Base-by-base conservation (phyloP, 768 basidiomycete species). In the Suillus tomentosus region DNA sequence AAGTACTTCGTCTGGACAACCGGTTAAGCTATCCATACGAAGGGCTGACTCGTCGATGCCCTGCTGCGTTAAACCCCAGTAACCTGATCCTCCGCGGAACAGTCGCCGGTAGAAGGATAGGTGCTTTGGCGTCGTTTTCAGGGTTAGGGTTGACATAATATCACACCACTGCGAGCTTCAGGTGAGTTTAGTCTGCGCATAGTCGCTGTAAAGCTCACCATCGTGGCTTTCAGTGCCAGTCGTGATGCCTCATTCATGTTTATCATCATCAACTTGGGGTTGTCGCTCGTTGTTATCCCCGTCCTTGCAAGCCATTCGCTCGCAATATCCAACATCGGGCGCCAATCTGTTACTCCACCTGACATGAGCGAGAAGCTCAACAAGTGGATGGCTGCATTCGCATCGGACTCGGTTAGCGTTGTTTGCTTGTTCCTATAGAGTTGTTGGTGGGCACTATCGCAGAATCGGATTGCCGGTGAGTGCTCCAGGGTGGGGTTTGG, bases 1-100 rank as follows among this genome's bases (percentile, higher is more conserved):
- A 72, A 94, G 76, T 10, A 86, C 88, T 69, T 89, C 89, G 69
- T 94, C 90, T 3, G 92, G 87, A 78, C 91, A 93, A 36, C 92
- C 92, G 27, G 85, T 88, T 65, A 93, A 75, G 54, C 78, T 74
- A 67, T 91, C 89, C 84, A 93, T 87, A 57, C 82, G 83, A 67
- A 87, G 76, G 61, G 84, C 79, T 60, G 77, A 77, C 56, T 81
- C 77, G 17, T 77, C 76, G 61, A 73, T 64, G 62, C 70, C 65
- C 64, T 67, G 61, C 50, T 69, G 69, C 34, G 71, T 66, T 53
- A 68, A 72, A 54, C 76, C 73, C 80, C 85, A 85, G 70, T 79
- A 85, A 45, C 79, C 81, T 17, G 77, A 75, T 56, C 77, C 80
- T 48, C 81, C 81, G 14, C 84, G 84, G 65, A 92, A 84, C 51